Evolutionary conservation across 768 basidiomycete genomes (phyloP), one percentile per base, ranked within the genome.

Genomic region (Podaxis sp.): DNA sequence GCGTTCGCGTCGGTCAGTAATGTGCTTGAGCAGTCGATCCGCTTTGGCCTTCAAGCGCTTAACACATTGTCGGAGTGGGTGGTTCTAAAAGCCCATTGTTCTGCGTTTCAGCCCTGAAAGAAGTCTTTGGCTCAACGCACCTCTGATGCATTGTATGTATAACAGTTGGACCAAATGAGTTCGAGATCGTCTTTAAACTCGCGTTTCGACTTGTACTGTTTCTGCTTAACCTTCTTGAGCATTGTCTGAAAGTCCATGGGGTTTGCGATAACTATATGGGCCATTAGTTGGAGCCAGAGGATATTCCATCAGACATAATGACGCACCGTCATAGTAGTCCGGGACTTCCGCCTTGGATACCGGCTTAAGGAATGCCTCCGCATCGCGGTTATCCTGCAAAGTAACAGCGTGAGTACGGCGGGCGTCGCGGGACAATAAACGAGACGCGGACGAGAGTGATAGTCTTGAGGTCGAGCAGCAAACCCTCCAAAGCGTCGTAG

Each of bases 191-290:
- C 89, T 64, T 89, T 89, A 74, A 99, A 98, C 67, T 95, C 91
- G 64, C 86, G 81, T 76, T 98, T 98, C 32, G 88, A 92, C 74
- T 95, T 95, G 82, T 97, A 98, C 51, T 85, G 82, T 71, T 91
- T 92, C 61, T 83, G 78, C 77, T 97, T 98, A 70, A 98, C 90
- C 74, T 95, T 95, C 82, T 88, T 93, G 55, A 89, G 80, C 84
- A 99, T 91, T 0, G 95, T 91, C 63, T 87, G 87, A 47, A 98
- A 79, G 77, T 99, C 97, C 97, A 99, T 99, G 4, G 97, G 95
- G 63, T 87, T 87, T 58, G 88, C 76, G 72, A 99, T 97, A 66
- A 96, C 97, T 98, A 36, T 47, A 25, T 14, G 4, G 16, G 10
- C 5, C 18, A 48, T 50, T 40, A 62, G 66, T 60, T 54, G 32